Conservation (phyloP, 129 eudicot genomes). For the Pittosporum tobira region DNA sequence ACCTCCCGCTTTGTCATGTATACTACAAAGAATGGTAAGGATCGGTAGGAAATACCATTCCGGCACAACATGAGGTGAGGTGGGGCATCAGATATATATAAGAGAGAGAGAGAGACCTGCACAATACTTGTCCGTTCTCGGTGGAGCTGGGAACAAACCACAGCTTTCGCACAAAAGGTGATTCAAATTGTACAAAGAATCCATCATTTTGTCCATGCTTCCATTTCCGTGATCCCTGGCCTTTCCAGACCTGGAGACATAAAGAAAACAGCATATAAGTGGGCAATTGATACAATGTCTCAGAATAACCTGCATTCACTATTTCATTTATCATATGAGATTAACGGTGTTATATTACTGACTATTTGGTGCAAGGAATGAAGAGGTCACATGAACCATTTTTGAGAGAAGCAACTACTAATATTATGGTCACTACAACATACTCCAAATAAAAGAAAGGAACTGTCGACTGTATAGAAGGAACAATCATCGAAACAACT, state of each 20-base stretch:
- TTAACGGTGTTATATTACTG: not conserved
- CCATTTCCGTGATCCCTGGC: constrained; percentile 96
- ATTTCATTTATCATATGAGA: not conserved
- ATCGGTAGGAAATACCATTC: too few species aligned
- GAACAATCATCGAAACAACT: not conserved
- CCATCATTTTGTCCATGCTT: constrained; percentile 93
- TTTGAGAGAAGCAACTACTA: not conserved
- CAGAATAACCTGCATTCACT: not conserved
- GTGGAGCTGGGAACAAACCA: constrained; percentile 87
- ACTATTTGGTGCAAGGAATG: not conserved
- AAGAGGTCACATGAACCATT: too few species aligned
- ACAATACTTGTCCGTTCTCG: constrained; percentile 73
- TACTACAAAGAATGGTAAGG: too few species aligned
- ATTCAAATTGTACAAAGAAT: constrained; percentile 85
- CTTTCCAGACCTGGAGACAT: constrained; percentile 77
- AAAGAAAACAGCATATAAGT: not conserved
- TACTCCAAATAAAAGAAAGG: not conserved
- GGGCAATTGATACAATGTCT: not conserved
- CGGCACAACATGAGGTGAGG: too few species aligned
- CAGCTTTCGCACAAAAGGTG: constrained; percentile 45
- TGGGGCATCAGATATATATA: not conserved
- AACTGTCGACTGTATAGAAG: not conserved
- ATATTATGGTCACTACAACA: too few species aligned
- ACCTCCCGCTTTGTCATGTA: too few species aligned
- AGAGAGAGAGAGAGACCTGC: constrained; percentile 62